Percentiles rank a stretch among this genome's conserved stretches.
Evolutionary conservation across 1,284 basidiomycete genomes (phyloP).

Genomic region (Cutaneotrichosporon spelunceum): DNA sequence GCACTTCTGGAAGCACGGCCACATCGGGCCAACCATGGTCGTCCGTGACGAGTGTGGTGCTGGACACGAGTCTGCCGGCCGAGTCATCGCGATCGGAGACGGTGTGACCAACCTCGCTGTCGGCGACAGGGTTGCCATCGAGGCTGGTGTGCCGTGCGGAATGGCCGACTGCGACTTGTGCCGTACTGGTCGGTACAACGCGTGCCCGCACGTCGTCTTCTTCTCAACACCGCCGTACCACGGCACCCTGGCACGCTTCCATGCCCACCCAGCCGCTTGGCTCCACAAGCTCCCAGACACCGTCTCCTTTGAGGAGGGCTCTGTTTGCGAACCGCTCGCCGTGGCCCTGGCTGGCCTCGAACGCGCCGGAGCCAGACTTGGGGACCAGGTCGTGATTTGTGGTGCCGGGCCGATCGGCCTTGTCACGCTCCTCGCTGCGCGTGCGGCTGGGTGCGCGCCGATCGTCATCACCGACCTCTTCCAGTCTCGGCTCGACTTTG

Average conservation of each 20-base stretch:
- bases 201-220: conserved; percentile 50
- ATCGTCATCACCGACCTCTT: conserved; percentile 57
- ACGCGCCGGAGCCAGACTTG: conserved; percentile 53
- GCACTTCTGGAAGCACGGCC: conserved; percentile 57
- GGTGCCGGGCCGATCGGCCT: conserved; percentile 56
- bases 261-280: conserved; percentile 57
- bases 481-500: conserved; percentile 55
- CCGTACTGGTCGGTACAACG: conserved; percentile 55
- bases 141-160: conserved; percentile 56
- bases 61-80: conserved; percentile 53
- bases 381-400: conserved; percentile 53
- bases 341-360: conserved; percentile 57
- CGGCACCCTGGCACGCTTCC: conserved; percentile 54
- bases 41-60: conserved; percentile 44
- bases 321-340: conserved; percentile 55
- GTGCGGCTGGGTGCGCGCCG: conserved; percentile 56
- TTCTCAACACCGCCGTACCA: conserved; percentile 55
- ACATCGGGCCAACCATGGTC: conserved; percentile 47
- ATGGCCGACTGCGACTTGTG: conserved; percentile 54
- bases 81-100: conserved; percentile 51
- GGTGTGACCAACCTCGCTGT: conserved; percentile 47
- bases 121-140: conserved; percentile 54
- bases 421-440: conserved; percentile 54
- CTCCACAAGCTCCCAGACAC: conserved; percentile 55
- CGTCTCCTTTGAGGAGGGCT: conserved; percentile 55